Evolutionary conservation across 2,329 filamentous ascomycete species (phyloP), one percentile per base, ranked within the genome.

Genomic region (Hirsutella minnesotensis): DNA sequence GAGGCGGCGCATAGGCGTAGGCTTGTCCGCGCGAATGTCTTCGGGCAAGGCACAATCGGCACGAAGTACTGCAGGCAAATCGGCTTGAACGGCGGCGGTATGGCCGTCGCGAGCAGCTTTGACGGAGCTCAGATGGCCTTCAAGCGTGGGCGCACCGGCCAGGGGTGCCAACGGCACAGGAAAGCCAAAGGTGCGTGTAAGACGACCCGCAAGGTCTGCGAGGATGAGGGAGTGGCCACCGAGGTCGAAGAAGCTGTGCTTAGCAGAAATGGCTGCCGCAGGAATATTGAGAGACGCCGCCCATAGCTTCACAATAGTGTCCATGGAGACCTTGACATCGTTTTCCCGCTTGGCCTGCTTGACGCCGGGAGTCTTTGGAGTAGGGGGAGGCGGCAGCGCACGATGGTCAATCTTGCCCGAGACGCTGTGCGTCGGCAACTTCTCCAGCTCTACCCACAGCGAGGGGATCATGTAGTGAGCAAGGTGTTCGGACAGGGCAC

Each of bases 381-480:
- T 70, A 2, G 70, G 73, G 1, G 83, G 83, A 1, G 77, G 65
- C 22, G 85, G 85, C 13, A 90, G 69, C 12, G 73, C 69, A 58
- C 86, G 86, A 44, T 84, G 67, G 52, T 90, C 81, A 18, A 80
- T 77, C 63, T 90, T 90, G 18, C 85, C 85, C 13, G 84, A 89
- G 1, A 90, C 85, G 40, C 77, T 79, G 51, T 87, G 80, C 0
- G 83, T 88, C 0, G 85, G 85, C 5, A 90, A 62, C 46, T 74
- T 72, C 3, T 81, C 73, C 27, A 89, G 62, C 53, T 83, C 75
- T 31, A 89, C 79, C 85, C 85, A 90, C 3, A 88, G 60, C 1
- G 81, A 72, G 0, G 85, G 85, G 42, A 90, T 81, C 85, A 90
- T 89, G 61, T 90, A 90, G 47, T 86, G 83, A 1, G 85, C 85